Evolutionary conservation across 805 yeast species (phyloP).

Genomic region (Candida coleopterorum): DNA sequence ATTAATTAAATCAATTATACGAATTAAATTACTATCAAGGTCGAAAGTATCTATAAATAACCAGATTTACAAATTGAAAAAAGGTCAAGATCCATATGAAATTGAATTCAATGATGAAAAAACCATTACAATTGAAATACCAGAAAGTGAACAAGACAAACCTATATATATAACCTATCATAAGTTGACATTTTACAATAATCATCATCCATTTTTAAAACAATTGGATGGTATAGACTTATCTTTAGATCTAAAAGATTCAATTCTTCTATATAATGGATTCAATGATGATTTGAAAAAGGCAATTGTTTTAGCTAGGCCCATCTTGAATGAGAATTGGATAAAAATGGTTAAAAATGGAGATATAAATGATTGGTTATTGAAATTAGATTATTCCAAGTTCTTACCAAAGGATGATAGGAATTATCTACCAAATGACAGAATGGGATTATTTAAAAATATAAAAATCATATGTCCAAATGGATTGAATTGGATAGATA

Average conservation of each 20-base stretch:
- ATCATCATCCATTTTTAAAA: not conserved
- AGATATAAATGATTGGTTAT: slow-evolving; percentile 19
- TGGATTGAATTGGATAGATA: slow-evolving; percentile 2
- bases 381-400: slow-evolving; percentile 10
- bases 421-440: slow-evolving; percentile 9
- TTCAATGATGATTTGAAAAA: slow-evolving; percentile 13
- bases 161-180: slow-evolving; percentile 18
- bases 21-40: slow-evolving; percentile 22
- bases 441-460: slow-evolving; percentile 14
- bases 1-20: slow-evolving; percentile 15
- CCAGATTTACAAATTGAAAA: slow-evolving; percentile 15
- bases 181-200: slow-evolving; percentile 12
- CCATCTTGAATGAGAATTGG: slow-evolving; percentile 25
- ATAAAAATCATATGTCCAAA: slow-evolving; percentile 8
- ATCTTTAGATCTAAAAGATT: slow-evolving; percentile 13
- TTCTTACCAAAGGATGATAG: slow-evolving; percentile 12
- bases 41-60: slow-evolving; percentile 29
- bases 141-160: slow-evolving; percentile 7
- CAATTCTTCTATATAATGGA: slow-evolving; percentile 20
- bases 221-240: slow-evolving; percentile 9
- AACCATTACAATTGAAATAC: slow-evolving; percentile 9
- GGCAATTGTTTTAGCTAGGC: slow-evolving; percentile 25
- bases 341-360: slow-evolving; percentile 11
- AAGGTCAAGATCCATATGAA: slow-evolving; percentile 7
- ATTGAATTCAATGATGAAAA: slow-evolving; percentile 5